Conservation (phyloP, 495 filamentous ascomycete genomes). For the Trichoderma gamsii region DNA sequence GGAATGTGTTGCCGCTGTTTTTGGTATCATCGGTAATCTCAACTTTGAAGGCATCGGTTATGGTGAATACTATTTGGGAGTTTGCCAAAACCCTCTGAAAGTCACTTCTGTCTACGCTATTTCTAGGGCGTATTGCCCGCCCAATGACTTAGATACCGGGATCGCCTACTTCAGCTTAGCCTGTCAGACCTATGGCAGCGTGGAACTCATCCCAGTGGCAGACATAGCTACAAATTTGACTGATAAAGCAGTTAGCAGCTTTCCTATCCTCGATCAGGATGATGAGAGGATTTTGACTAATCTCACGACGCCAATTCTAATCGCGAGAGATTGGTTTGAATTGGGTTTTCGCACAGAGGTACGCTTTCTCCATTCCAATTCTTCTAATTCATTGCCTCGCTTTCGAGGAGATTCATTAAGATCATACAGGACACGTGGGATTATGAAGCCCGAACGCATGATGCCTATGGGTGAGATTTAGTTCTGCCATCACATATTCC, state of each 20-base stretch:
- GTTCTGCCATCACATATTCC: not conserved
- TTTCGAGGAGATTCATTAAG: not conserved
- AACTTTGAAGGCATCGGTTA: conserved; percentile 29
- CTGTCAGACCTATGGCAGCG: conserved; percentile 28
- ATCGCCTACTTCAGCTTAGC: conserved; percentile 23
- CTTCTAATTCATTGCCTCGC: not conserved
- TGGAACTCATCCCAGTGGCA: conserved; percentile 30
- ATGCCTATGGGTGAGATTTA: conserved; percentile 14
- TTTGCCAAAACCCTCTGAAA: conserved; percentile 33
- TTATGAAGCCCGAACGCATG: not conserved
- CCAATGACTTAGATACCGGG: conserved; percentile 27
- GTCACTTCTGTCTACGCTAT: conserved; percentile 39
- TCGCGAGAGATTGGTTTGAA: conserved; percentile 29
- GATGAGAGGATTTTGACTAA: conserved; percentile 25
- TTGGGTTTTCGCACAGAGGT: conserved; percentile 35
- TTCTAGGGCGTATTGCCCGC: conserved; percentile 31
- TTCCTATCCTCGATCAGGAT: conserved; percentile 30
- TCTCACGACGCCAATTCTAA: conserved; percentile 26
- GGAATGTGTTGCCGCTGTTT: conserved; percentile 4
- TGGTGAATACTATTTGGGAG: conserved; percentile 25
- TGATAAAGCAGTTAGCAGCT: conserved; percentile 29
- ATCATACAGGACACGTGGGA: conserved; percentile 11
- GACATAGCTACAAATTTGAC: conserved; percentile 35
- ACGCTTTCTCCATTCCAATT: conserved; percentile 2
- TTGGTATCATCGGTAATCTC: conserved; percentile 24